Base-by-base conservation (phyloP, 2,329 filamentous ascomycete genomes). In the Colletotrichum sp. region DNA sequence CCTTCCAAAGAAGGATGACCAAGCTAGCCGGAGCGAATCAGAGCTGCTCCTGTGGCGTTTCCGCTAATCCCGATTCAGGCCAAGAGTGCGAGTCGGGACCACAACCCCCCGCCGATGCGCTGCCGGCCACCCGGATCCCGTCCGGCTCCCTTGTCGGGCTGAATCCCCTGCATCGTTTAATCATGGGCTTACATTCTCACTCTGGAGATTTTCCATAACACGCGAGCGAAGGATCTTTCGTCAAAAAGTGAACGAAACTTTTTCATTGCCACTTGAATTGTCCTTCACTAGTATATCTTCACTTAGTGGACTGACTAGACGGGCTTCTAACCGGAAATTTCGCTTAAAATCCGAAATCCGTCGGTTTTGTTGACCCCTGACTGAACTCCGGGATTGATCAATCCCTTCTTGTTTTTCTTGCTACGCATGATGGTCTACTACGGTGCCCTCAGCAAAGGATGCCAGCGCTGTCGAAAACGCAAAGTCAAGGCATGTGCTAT, bases 401-500 rank as follows among this genome's bases (percentile, higher is more conserved):
- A 52, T 24, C 43, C n/a, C 43, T 13, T 52, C 43, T 52, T 52
- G 43, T 52, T 21, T 21, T 52, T n/a, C 57, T 30, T 26, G 7
- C 16, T 9, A 16, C 32, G 32, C 60, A 48, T 32, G 2, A 81
- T 81, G 79, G 79, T 74, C 24, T 81, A 79, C 32, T 77, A 79
- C 66, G 79, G 79, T 13, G 67, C 30, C 8, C 60, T 79, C 30
- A 80, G 79, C 64, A 79, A 79, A 76, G 80, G 81, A 34, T 81
- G 81, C 55, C 75, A 82, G 64, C 78, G 79, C 26, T 81, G 80
- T 70, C 81, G 80, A 24, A 74, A 77, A 63, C 80, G 79, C 12
- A 82, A 81, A 57, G 70, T 82, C 66, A 80, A 80, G 78, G 80
- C 66, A 79, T 36, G 74, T 71, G 28, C 6, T 43, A 18, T 36